Conservation (phyloP, 2,329 filamentous ascomycete species). For the Pyrenophora graminea region DNA sequence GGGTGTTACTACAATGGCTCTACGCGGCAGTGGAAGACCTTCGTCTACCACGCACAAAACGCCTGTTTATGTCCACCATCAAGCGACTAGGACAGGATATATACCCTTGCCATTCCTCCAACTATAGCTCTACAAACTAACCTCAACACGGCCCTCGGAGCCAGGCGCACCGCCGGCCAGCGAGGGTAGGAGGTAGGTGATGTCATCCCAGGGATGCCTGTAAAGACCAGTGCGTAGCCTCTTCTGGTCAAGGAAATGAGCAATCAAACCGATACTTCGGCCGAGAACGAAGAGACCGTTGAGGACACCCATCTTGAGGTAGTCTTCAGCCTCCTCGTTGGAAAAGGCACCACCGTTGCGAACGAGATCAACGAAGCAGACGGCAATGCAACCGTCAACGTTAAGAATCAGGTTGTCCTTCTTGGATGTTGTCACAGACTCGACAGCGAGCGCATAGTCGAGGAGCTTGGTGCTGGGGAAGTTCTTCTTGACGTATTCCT, state of each 20-base stretch:
- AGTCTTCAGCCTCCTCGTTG: conserved; percentile 95
- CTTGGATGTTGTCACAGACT: conserved; percentile 98
- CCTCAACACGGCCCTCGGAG: conserved; percentile 49
- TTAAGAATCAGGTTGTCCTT: conserved; percentile 99
- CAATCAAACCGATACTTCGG: conserved; percentile 97
- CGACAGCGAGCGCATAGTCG: conserved; percentile 96
- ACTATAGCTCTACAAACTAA: conserved; percentile 42
- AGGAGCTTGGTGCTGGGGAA: conserved; percentile 98
- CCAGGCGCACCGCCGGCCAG: conserved; percentile 45
- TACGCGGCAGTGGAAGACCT: conserved; percentile 26
- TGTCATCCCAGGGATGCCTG: conserved; percentile 84
- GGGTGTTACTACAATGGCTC: conserved; percentile 39
- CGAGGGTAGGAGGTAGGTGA: conserved; percentile 49
- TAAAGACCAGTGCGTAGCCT: conserved; percentile 96
- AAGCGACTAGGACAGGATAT: conserved; percentile 33
- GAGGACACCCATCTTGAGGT: conserved; percentile 97
- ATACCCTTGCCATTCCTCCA: conserved; percentile 32
- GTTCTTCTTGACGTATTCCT: conserved; percentile 96
- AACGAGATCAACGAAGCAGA: conserved; percentile 97
- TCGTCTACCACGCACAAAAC: conserved; percentile 40
- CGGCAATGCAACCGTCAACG: conserved; percentile 96
- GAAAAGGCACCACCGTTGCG: conserved; percentile 98
- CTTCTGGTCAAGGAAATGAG: conserved; percentile 99
- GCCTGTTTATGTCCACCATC: conserved; percentile 32
- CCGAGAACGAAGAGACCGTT: conserved; percentile 99